These are phyloP conservation scores for Juncus effusus DNA, from an alignment of 176 grass and related monocot genomes.

Conservation along the genomic window DNA sequence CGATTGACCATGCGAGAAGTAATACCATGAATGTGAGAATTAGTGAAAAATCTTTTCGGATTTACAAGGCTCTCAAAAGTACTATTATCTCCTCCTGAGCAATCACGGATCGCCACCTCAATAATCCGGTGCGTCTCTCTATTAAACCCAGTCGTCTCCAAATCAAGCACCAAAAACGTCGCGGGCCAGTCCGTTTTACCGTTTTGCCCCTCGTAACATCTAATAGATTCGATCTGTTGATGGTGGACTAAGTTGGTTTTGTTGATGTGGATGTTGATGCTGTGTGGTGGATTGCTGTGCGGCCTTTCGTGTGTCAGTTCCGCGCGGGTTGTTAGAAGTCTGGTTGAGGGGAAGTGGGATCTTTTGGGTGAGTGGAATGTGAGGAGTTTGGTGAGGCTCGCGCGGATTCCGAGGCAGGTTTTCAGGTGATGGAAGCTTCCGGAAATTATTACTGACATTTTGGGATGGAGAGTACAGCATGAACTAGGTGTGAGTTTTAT, in stretches of 20 bases:
- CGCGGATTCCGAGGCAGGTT: constrained; percentile 29
- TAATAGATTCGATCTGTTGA: constrained; percentile 26
- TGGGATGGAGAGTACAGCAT: constrained; percentile 17
- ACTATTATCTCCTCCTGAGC: constrained; percentile 72
- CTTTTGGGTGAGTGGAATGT: constrained; percentile 31
- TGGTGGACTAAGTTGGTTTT: constrained; percentile 26
- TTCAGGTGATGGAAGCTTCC: constrained; percentile 50
- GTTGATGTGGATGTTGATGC: constrained; percentile 12
- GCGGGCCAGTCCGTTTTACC: constrained; percentile 34
- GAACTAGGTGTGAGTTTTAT: constrained; percentile 2
- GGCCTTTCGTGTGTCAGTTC: constrained; percentile 18
- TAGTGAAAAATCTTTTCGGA: constrained; percentile 39
- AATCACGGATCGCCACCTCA: constrained; percentile 65
- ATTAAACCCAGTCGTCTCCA: constrained; percentile 63
- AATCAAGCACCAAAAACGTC: constrained; percentile 70
- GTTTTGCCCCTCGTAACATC: constrained; percentile 25
- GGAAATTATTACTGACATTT: constrained; percentile 46
- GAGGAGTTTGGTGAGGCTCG: constrained; percentile 25
- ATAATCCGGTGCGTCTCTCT: constrained; percentile 42
- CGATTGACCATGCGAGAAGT: constrained; percentile 47
- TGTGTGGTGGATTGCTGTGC: constrained; percentile 11
- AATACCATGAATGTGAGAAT: constrained; percentile 22
- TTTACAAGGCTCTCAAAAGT: constrained; percentile 78
- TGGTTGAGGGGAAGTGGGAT: constrained; percentile 26
- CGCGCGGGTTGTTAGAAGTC: constrained; percentile 30